These are phyloP conservation scores for Calonectria pteridis DNA, from an alignment of 2,329 filamentous ascomycete genomes.

Conservation along the genomic window DNA sequence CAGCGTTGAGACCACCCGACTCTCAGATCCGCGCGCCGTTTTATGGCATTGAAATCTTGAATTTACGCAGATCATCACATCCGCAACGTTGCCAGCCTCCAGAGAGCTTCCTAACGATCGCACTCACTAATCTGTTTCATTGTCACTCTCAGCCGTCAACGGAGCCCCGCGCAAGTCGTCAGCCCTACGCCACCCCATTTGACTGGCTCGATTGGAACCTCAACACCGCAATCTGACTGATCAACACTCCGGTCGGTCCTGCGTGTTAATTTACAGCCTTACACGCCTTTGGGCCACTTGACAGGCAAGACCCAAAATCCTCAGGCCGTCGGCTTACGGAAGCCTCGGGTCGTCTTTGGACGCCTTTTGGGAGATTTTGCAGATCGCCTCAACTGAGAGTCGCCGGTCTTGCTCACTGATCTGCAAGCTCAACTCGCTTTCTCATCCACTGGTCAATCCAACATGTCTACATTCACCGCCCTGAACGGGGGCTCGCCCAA, in stretches of 20 bases:
- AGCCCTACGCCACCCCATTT: constrained; percentile 22
- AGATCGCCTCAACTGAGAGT: neutral
- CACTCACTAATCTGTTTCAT: constrained; percentile 1
- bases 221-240: constrained; percentile 2
- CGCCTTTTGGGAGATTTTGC: neutral
- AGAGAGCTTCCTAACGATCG: constrained; percentile 9
- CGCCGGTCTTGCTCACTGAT: constrained; percentile 9
- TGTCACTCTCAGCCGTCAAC: constrained; percentile 7
- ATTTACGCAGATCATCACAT: constrained; percentile 12
- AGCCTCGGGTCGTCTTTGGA: constrained; percentile 27
- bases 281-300: constrained; percentile 8
- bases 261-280: constrained; percentile 8
- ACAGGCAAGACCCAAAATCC: constrained; percentile 19
- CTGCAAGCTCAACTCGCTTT: constrained; percentile 6
- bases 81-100: constrained; percentile 10
- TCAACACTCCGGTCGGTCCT: neutral
- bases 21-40: neutral
- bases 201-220: constrained; percentile 3
- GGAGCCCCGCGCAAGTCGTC: constrained; percentile 24
- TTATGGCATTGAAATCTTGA: constrained; percentile 14
- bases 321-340: constrained; percentile 27
- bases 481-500: constrained; percentile 65
- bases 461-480: constrained; percentile 65
- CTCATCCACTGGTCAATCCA: constrained; percentile 10
- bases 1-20: constrained; percentile 10